Evolutionary conservation across 495 filamentous ascomycete species (phyloP).

Genomic region (Hypoxylon trugodes): DNA sequence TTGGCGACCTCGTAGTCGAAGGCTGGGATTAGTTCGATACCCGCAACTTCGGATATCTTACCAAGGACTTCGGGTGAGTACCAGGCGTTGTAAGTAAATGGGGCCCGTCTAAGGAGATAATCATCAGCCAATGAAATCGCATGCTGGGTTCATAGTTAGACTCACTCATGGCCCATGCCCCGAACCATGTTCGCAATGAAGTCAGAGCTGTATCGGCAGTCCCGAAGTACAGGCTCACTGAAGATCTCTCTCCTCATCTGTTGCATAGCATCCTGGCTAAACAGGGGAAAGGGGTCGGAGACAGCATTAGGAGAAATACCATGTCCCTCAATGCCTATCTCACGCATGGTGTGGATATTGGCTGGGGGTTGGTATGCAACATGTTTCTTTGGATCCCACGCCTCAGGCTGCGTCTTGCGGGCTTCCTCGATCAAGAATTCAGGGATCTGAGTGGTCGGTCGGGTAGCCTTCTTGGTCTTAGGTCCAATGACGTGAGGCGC

Average conservation of each 20-base stretch:
- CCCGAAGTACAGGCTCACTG: background rate
- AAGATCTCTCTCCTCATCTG: constrained; percentile 15
- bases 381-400: constrained; percentile 10
- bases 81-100: constrained; percentile 73
- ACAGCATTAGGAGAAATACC: constrained; percentile 1
- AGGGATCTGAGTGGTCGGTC: background rate
- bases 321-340: constrained; percentile 6
- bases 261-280: constrained; percentile 7
- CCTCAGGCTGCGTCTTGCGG: background rate
- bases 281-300: constrained; percentile 17
- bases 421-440: background rate
- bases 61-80: constrained; percentile 65
- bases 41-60: constrained; percentile 70
- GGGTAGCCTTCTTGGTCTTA: constrained; percentile 9
- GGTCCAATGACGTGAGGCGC: constrained; percentile 8
- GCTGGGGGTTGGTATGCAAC: constrained; percentile 4
- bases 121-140: background rate
- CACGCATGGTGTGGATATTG: constrained; percentile 13
- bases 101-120: background rate
- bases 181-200: constrained; percentile 10
- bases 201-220: constrained; percentile 4
- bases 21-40: constrained; percentile 69
- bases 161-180: constrained; percentile 10
- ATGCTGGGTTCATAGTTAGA: background rate
- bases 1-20: constrained; percentile 75